Evolutionary conservation across 2,329 filamentous ascomycete genomes (phyloP).

Genomic region (Sclerotinia subarctica): DNA sequence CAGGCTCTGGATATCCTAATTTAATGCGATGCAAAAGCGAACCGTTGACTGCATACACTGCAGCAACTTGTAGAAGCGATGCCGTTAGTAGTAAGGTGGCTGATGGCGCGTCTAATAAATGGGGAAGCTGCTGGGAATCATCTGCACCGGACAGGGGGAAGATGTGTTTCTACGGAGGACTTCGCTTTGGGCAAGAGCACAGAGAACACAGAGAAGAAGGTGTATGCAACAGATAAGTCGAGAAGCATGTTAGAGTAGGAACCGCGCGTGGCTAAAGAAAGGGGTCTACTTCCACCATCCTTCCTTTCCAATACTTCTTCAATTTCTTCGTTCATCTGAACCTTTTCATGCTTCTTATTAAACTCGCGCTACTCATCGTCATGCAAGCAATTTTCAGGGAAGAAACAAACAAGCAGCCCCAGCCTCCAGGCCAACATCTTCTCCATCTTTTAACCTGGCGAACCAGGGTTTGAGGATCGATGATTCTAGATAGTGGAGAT

Average conservation of each 20-base stretch:
- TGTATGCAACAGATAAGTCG: not conserved
- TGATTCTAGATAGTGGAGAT: conserved; percentile 12
- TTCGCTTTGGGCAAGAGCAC: not conserved
- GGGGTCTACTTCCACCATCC: not conserved
- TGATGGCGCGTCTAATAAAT: conserved; percentile 17
- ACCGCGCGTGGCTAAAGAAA: conserved; percentile 16
- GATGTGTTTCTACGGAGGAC: conserved; percentile 2
- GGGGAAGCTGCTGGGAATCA: not conserved
- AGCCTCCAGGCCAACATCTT: conserved; percentile 15
- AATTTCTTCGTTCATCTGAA: conserved; percentile 3
- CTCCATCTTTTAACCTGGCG: conserved; percentile 5
- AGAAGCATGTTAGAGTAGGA: not conserved
- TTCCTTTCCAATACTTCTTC: not conserved
- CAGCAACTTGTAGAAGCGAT: conserved; percentile 10
- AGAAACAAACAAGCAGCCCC: conserved; percentile 7
- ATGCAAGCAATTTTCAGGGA: not conserved
- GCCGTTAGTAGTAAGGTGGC: conserved; percentile 14
- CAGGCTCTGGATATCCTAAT: not conserved
- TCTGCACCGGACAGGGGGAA: conserved; percentile 19
- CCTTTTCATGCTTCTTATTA: conserved; percentile 1
- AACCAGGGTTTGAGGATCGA: conserved; percentile 5
- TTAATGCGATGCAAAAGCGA: conserved; percentile 8
- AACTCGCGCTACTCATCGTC: conserved; percentile 9
- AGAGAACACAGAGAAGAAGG: not conserved
- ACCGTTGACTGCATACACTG: conserved; percentile 12